Base-by-base conservation (phyloP, 2,329 filamentous ascomycete genomes). In the Colletotrichum viniferum region DNA sequence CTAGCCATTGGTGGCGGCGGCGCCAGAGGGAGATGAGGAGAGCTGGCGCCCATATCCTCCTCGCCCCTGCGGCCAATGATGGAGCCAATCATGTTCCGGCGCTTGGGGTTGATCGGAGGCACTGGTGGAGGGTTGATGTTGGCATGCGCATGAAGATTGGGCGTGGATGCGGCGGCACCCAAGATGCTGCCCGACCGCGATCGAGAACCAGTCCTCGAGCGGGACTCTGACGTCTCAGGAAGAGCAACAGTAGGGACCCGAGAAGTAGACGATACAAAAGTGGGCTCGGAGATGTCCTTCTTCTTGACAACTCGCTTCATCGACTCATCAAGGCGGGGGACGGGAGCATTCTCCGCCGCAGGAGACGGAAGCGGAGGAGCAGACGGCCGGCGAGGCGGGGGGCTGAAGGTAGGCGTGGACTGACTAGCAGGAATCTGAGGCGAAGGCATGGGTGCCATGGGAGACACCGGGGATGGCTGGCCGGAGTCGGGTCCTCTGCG, bases 81-180 rank as follows among this genome's bases (percentile, higher is more conserved):
- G 5, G 82, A 81, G 28, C 83, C 84, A n/a, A 86, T 80, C 2
- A 85, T 81, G 12, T 86, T 87, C 69, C 88, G 87, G 12, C 90
- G 87, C 64, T 89, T 86, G 32, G 90, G 90, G 79, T 92, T 92
- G 80, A 92, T 90, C 3, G 90, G 90, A 4, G 90, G 90, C 43
- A 92, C 74, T 3, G 90, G 90, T 4, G 90, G 90, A 3, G 84
- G 85, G 30, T 79, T 73, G 21, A 80, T 78, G 13, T 79, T 63
- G 34, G 34, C 28, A 12, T 67, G 43, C 7, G 81, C 80, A 62
- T 85, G 84, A 56, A 86, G 77, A 73, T 85, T 85, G 1, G 85
- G 83, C 7, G 84, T 84, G 14, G 85, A 86, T 7, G 79, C 80
- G 2, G 83, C 78, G 12, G 79, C 78, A 2, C 78, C 78, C 3